These are phyloP conservation scores for Sicyos baderoa DNA, from an alignment of 306 rosid species.

Conservation along the genomic window DNA sequence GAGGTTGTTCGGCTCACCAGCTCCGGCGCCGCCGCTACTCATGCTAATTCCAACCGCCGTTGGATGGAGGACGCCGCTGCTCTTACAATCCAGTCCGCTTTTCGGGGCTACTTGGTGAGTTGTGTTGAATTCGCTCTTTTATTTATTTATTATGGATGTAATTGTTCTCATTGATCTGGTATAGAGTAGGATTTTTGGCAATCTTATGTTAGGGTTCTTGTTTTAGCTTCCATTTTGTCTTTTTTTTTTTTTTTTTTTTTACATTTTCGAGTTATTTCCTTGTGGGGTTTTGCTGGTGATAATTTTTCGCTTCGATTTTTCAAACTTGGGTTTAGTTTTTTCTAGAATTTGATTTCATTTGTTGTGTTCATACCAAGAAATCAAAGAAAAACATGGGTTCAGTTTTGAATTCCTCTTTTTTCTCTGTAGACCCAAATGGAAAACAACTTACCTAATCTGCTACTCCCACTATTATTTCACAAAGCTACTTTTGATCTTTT, in stretches of 20 bases:
- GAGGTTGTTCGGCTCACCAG: conserved; percentile 74
- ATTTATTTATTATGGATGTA: background rate
- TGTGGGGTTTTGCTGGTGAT: conserved; percentile 6
- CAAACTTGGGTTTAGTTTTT: background rate
- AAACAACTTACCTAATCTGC: background rate
- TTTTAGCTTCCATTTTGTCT: background rate
- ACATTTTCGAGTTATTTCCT: background rate
- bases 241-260: background rate
- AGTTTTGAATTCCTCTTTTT: no score
- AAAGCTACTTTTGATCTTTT: conserved; percentile 7
- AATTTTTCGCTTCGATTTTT: background rate
- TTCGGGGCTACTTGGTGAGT: conserved; percentile 75
- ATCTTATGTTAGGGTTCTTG: background rate
- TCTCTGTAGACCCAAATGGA: no score
- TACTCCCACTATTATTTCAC: background rate
- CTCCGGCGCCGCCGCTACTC: background rate
- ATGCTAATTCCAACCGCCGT: conserved; percentile 13
- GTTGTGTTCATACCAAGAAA: background rate
- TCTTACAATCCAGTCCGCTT: conserved; percentile 63
- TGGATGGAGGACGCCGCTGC: conserved; percentile 39
- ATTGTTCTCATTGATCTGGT: conserved; percentile 1
- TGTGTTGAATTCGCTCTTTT: conserved; percentile 21
- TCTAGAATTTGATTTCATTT: conserved; percentile 13
- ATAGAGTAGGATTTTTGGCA: background rate
- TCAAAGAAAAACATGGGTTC: background rate